Conservation (phyloP, 108 stramenopile species). For the Seminavis robusta region DNA sequence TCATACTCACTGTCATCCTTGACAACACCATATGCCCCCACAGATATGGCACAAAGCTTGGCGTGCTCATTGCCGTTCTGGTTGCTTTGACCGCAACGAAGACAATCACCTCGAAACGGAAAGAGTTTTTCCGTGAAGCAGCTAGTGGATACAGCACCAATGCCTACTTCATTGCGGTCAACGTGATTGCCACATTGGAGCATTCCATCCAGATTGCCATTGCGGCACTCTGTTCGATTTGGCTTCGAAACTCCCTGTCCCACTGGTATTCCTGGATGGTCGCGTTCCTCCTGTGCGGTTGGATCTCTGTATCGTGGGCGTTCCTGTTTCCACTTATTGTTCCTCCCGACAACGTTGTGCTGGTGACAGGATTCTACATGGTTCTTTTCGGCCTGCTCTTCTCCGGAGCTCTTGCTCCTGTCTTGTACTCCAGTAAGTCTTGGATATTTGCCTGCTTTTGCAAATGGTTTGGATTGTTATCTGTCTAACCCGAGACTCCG, state of each 20-base stretch:
- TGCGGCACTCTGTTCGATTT: slow-evolving; percentile 28
- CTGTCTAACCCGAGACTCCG: background rate
- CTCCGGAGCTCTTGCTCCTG: slow-evolving; percentile 28
- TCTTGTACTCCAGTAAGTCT: slow-evolving; percentile 16
- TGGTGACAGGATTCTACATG: slow-evolving; percentile 29
- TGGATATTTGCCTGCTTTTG: background rate
- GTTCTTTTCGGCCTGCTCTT: slow-evolving; percentile 39
- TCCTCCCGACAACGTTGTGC: slow-evolving; percentile 24
- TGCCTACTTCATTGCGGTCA: slow-evolving; percentile 41
- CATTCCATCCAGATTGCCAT: slow-evolving; percentile 19
- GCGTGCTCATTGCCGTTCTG: slow-evolving; percentile 31
- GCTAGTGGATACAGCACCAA: slow-evolving; percentile 21
- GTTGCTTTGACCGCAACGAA: slow-evolving; percentile 29
- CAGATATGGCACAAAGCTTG: slow-evolving; percentile 30
- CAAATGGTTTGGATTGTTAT: background rate
- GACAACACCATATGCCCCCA: no score
- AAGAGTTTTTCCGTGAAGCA: slow-evolving; percentile 49
- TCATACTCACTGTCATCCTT: background rate
- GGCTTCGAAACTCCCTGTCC: slow-evolving; percentile 21
- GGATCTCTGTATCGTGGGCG: slow-evolving; percentile 38
- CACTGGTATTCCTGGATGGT: slow-evolving; percentile 5
- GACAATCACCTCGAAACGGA: slow-evolving; percentile 25
- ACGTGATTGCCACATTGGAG: slow-evolving; percentile 31
- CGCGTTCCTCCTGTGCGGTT: slow-evolving; percentile 28
- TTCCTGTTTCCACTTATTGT: slow-evolving; percentile 30